phyloP scores from a whole-genome alignment of 2,329 filamentous ascomycete genomes.

The Didymella segeticola region DNA sequence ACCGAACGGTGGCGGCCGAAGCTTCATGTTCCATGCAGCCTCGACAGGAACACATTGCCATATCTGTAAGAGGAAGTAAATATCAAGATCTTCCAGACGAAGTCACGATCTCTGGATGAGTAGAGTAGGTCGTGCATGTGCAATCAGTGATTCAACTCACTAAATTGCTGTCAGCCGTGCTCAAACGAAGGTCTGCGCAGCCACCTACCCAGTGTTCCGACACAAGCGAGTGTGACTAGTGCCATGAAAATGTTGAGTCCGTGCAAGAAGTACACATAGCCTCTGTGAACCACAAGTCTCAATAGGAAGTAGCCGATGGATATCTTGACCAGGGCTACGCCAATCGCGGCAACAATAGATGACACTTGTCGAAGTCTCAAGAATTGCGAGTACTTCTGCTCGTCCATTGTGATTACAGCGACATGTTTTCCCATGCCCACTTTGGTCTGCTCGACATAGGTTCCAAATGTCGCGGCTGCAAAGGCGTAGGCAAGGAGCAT shows the following conservation, averaged over 20 bases:
- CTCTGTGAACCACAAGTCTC: constrained; percentile 50
- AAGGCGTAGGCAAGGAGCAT: constrained; percentile 48
- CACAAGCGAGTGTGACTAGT: constrained; percentile 52
- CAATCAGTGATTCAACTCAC: neutral
- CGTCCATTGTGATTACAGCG: constrained; percentile 43
- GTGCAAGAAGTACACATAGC: constrained; percentile 45
- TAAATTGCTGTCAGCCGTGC: neutral
- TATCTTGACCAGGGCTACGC: constrained; percentile 57
- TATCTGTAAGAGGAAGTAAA: constrained; percentile 27
- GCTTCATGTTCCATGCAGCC: constrained; percentile 53
- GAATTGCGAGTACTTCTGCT: constrained; percentile 44
- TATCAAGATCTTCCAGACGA: neutral
- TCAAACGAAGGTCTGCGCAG: neutral
- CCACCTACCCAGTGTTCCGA: constrained; percentile 47
- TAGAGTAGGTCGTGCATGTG: no score
- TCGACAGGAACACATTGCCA: constrained; percentile 57
- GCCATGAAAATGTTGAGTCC: constrained; percentile 54
- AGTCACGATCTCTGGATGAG: no score
- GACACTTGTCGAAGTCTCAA: constrained; percentile 53
- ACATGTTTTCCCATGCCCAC: constrained; percentile 58
- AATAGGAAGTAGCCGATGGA: constrained; percentile 58
- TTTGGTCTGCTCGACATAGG: constrained; percentile 54
- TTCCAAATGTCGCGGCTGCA: constrained; percentile 35
- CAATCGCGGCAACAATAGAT: constrained; percentile 56
- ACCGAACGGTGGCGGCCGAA: constrained; percentile 40